Evolutionary conservation across 2,329 filamentous ascomycete genomes (phyloP), one percentile per base, ranked within the genome.

Genomic region (Calonectria pteridis): DNA sequence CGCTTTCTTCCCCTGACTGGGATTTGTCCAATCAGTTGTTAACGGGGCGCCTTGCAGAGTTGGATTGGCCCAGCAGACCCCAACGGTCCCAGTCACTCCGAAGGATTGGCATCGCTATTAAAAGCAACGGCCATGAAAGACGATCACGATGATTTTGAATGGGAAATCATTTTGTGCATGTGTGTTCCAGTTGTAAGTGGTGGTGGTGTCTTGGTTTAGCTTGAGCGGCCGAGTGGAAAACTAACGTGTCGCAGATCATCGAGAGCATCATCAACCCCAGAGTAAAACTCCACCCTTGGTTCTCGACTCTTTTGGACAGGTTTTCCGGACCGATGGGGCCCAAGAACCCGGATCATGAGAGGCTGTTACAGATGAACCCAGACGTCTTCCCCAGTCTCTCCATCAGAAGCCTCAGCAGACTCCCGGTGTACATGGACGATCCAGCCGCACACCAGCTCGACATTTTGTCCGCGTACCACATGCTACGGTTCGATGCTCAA

Each of bases 81-180:
- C 20, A 69, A 77, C 1, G 71, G 66, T 2, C 76, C 79, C 11
- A 80, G 76, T 14, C 84, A 85, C 29, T 82, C 81, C 0, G 80
- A 83, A 46, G 84, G 82, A 0, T 76, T 85, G 29, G 79, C 83
- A 1, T 77, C 81, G 58, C 49, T 85, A 0, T 77, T 85, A 6
- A 79, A 79, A 63, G 77, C 77, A 5, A 77, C 81, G 6, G 77
- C 77, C 1, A 35, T 75, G 80, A 28, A 73, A 78, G 3, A 80
- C 80, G 77, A 62, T 4, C 55, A 73, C 0, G 81, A 80, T 0
- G 69, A 78, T 0, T 83, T 84, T 13, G 80, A 82, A 29, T 71
- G 75, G 9, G 76, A 80, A 11, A 78, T 85, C 53, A 75, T 82
- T 11, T 49, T 81, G 5, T 83, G 83, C 0, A 77, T 85, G 10